Percentiles rank a stretch among this genome's conserved stretches.
phyloP scores from a whole-genome alignment of 106 monocot species.

The Dendrobium nobile region DNA sequence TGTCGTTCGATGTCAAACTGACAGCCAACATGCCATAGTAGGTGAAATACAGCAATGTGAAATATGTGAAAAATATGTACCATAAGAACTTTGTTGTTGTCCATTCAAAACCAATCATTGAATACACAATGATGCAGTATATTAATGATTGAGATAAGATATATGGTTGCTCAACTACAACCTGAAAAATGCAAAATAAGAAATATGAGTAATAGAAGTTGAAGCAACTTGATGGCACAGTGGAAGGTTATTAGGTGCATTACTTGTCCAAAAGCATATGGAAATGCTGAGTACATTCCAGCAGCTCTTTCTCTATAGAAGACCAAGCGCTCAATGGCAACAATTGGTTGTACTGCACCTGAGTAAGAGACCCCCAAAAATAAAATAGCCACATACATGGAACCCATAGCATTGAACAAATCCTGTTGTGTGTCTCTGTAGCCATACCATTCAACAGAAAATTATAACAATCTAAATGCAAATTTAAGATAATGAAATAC shows the following conservation, averaged over 20 bases:
- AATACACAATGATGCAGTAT: slow-evolving; percentile 39
- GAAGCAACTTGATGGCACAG: not conserved
- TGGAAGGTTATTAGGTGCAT: not conserved
- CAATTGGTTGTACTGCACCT: slow-evolving; percentile 43
- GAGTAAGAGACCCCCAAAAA: slow-evolving; percentile 42
- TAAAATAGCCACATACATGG: slow-evolving; percentile 38
- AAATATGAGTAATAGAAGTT: not conserved
- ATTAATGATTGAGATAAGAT: slow-evolving; percentile 32
- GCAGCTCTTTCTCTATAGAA: slow-evolving; percentile 73
- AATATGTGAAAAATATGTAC: slow-evolving; percentile 23
- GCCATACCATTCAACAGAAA: not conserved
- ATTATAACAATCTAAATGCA: too few relatives aligned
- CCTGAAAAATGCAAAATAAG: slow-evolving; percentile 15
- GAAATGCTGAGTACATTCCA: slow-evolving; percentile 64
- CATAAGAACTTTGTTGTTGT: slow-evolving; percentile 46
- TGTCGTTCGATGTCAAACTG: slow-evolving; percentile 33
- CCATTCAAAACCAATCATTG: slow-evolving; percentile 61
- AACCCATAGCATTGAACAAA: slow-evolving; percentile 35
- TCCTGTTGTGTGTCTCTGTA: slow-evolving; percentile 33
- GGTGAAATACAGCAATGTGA: slow-evolving; percentile 57
- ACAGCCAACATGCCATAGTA: slow-evolving; percentile 56
- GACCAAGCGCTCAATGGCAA: slow-evolving; percentile 53
- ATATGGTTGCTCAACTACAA: slow-evolving; percentile 49
- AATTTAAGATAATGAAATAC: too few relatives aligned
- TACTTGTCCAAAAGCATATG: slow-evolving; percentile 73